phyloP scores from a whole-genome alignment of 768 basidiomycete species.

The Rhodotorula taiwanensis region DNA sequence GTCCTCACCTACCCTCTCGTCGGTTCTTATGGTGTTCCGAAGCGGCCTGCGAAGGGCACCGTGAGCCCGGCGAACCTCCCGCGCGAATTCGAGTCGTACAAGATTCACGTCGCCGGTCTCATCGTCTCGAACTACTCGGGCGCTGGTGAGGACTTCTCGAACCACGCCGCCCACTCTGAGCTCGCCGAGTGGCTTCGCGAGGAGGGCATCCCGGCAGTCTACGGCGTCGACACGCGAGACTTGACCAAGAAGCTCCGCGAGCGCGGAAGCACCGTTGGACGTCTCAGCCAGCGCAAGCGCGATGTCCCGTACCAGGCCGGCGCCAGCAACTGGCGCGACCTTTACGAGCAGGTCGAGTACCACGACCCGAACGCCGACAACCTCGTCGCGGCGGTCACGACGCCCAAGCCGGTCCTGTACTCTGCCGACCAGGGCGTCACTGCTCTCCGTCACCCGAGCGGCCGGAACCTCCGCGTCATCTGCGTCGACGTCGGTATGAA shows the following conservation, averaged over 20 bases:
- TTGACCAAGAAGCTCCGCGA: conserved; percentile 94
- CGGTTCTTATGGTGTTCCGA: conserved; percentile 96
- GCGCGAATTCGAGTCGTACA: conserved; percentile 81
- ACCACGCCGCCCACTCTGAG: conserved; percentile 83
- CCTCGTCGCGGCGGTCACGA: conserved; percentile 83
- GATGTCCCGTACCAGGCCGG: conserved; percentile 36
- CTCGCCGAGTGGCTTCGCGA: conserved; percentile 90
- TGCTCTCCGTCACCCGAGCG: conserved; percentile 49
- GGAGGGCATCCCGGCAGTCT: conserved; percentile 86
- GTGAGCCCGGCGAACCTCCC: conserved; percentile 43
- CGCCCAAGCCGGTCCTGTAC: conserved; percentile 61
- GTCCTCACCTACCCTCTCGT: conserved; percentile 93
- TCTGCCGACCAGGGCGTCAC: conserved; percentile 50
- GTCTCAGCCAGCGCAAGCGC: conserved; percentile 61
- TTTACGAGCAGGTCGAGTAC: conserved; percentile 76
- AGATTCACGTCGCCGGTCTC: conserved; percentile 86
- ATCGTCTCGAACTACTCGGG: conserved; percentile 84
- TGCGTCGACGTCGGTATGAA: conserved; percentile 99
- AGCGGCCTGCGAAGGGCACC: conserved; percentile 51
- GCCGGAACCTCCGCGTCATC: conserved; percentile 71
- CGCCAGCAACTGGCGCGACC: conserved; percentile 62
- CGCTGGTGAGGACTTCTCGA: conserved; percentile 67
- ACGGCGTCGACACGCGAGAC: conserved; percentile 90
- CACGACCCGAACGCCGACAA: conserved; percentile 80
- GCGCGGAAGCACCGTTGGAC: conserved; percentile 86